phyloP scores from a whole-genome alignment of 441 rosid species.

The Eruca vesicaria region DNA sequence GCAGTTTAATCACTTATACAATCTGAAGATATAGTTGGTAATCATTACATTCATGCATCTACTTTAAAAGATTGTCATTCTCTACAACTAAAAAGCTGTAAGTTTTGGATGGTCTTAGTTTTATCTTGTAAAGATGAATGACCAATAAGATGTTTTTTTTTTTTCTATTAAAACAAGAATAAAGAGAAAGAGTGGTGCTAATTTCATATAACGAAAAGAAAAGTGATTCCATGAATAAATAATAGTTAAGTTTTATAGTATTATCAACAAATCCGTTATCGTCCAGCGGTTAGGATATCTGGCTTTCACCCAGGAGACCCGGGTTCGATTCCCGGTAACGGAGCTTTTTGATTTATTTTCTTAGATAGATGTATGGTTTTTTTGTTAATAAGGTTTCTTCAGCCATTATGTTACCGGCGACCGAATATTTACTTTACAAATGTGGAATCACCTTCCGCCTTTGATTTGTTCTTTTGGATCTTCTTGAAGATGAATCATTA shows the following conservation, averaged over 20 bases:
- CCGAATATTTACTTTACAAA: neutral
- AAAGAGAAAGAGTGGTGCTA: neutral
- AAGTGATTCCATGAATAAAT: neutral
- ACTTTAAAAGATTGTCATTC: neutral
- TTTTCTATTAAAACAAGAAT: too few species aligned
- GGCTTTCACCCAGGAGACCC: conserved; percentile 89
- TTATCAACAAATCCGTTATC: conserved; percentile 42
- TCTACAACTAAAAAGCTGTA: neutral
- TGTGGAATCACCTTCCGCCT: neutral
- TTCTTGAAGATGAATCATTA: too few species aligned
- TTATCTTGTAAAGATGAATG: too few species aligned
- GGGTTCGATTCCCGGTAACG: conserved; percentile 81
- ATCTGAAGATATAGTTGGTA: neutral
- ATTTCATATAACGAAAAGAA: neutral
- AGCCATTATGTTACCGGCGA: neutral
- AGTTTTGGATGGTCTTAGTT: conserved; percentile 1
- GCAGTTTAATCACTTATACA: neutral
- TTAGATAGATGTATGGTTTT: too few species aligned
- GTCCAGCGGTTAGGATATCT: conserved; percentile 84
- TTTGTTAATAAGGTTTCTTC: neutral
- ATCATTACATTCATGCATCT: neutral
- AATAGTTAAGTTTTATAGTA: neutral
- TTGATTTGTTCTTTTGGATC: too few species aligned
- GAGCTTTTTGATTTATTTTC: conserved; percentile 30
- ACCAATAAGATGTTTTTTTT: too few species aligned